Evolutionary conservation across 148 eudicot genomes (phyloP).

Genomic region (Silene conica): DNA sequence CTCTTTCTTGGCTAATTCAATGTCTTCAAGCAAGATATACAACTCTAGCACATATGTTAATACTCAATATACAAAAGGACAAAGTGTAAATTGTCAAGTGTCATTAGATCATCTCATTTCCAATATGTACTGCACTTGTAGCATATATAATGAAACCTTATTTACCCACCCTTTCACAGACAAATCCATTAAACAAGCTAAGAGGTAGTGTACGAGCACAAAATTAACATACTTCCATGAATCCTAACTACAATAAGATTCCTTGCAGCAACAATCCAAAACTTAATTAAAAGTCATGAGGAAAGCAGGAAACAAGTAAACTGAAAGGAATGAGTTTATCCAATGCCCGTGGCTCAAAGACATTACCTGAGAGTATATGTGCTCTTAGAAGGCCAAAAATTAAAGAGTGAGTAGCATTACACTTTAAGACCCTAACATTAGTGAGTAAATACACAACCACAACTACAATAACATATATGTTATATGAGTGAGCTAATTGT

Average conservation of each 20-base stretch:
- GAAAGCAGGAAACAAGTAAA: constrained; percentile 6
- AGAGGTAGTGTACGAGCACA: background rate
- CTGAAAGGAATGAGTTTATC: constrained; percentile 68
- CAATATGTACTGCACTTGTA: background rate
- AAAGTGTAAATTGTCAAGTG: no score
- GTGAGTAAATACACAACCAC: background rate
- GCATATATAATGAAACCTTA: no score
- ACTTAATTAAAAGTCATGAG: background rate
- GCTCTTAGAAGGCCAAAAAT: constrained; percentile 46
- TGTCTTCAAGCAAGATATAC: no score
- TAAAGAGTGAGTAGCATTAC: background rate
- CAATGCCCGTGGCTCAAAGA: constrained; percentile 91
- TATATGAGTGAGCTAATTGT: no score
- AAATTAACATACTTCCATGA: background rate
- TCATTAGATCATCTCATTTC: background rate
- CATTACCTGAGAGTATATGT: constrained; percentile 93
- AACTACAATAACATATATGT: no score
- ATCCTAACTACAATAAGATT: background rate
- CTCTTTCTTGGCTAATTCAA: no score
- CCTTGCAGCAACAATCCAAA: background rate
- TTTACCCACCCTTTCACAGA: no score
- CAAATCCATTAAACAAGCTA: background rate
- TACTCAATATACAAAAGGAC: no score
- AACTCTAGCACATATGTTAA: no score
- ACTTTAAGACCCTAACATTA: background rate